Conservation (phyloP, 176 grass and related monocot genomes). For the Oryza coarctata region DNA sequence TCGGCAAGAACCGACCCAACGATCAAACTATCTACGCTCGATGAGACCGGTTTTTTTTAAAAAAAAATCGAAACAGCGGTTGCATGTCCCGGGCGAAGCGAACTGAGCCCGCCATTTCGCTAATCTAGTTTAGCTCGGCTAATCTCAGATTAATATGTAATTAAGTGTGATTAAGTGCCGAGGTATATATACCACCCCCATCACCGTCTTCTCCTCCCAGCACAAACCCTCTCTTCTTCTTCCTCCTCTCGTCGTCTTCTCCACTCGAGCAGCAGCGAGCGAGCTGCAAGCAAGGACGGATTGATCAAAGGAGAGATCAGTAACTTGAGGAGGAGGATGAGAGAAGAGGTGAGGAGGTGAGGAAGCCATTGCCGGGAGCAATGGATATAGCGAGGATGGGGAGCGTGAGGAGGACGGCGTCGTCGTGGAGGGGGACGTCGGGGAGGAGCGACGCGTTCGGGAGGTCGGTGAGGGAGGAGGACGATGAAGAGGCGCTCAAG, state of each 20-base stretch:
- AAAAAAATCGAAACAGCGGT: neutral
- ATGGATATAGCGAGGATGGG: conserved; percentile 43
- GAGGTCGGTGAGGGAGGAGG: conserved; percentile 66
- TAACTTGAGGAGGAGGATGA: neutral
- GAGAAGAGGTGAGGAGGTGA: too few relatives aligned
- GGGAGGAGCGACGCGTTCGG: conserved; percentile 54
- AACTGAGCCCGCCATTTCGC: neutral
- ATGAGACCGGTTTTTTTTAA: neutral
- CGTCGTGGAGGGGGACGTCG: conserved; percentile 59
- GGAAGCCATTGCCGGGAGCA: too few relatives aligned
- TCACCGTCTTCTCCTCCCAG: neutral
- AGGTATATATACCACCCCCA: neutral
- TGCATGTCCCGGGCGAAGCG: neutral
- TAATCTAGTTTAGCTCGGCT: neutral
- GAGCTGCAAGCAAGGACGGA: neutral
- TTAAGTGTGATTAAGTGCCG: neutral
- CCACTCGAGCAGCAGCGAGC: neutral
- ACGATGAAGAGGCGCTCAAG: conserved; percentile 89
- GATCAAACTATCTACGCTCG: conserved; percentile 41
- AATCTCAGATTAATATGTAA: neutral
- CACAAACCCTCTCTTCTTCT: neutral
- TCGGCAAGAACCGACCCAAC: neutral
- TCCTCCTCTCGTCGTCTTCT: neutral
- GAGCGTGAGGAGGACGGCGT: conserved; percentile 50
- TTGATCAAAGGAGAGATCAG: neutral